Evolutionary conservation across 1,284 basidiomycete genomes (phyloP), one percentile per base, ranked within the genome.

Genomic region (Fomitiporia mediterranea): DNA sequence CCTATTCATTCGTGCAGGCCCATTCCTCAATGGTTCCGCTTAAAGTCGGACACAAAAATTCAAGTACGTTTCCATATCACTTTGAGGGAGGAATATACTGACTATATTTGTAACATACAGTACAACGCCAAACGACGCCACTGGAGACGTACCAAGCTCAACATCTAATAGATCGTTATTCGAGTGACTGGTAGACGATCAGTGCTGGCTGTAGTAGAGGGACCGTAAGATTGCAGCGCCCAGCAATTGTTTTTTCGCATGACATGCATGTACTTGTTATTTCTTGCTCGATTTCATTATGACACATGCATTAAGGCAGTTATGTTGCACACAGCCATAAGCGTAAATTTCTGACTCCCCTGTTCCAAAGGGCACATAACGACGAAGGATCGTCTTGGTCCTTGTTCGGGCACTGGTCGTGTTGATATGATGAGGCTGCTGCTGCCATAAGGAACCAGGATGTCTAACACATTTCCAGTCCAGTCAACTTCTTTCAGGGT

Each of bases 1-100:
- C 25, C 19, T 23, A 38, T 30, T 1, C n/a, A 21, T 46, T 37
- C 51, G 43, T 52, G 8, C 58, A 92, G 91, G 70, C 94, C 94
- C 64, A 96, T 98, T 63, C 95, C 94, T 63, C 93, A 96, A 70
- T 98, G 94, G 95, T 98, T 95, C 86, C 92, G 94, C 67, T 80
- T 98, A 64, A 98, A 97, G 84, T 89, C 92, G 66, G 95, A 94
- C 74, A 91, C 84, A 63, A 95, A 94, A 78, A 95, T 95, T 69
- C 91, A 93, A 74, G 91, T 94, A 71, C 72, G 86, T 67, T 21
- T 19, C 2, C 7, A 7, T 2, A 13, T 30, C 7, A 27, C 27
- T 21, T 28, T 34, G 23, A 28, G 13, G 34, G 28, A 25, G 9
- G 47, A 19, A 39, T 19, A 21, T 19, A 53, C 40, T 8, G 27